A percentile compares a stretch with the other conserved stretches of the same genome.
Evolutionary conservation across 169 alveolate genomes (phyloP).

Genomic region (Eimeria tenella): DNA sequence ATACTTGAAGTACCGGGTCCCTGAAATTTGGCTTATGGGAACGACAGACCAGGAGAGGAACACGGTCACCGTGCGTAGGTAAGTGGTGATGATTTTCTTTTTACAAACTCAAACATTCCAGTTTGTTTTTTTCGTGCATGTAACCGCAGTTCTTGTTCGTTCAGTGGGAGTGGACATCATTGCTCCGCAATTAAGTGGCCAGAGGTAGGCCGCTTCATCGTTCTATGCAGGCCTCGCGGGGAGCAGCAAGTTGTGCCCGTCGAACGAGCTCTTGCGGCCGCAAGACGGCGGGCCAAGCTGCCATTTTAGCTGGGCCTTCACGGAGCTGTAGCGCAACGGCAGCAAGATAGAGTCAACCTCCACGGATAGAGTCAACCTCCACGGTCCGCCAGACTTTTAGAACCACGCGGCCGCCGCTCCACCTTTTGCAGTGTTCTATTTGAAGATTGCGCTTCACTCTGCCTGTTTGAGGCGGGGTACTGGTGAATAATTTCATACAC

Average conservation of each 20-base stretch:
- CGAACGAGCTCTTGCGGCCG: constrained; percentile 28
- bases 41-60: constrained; percentile 54
- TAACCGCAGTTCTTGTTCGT: neutral
- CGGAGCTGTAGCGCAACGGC: neutral
- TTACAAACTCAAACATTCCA: neutral
- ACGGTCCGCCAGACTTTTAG: neutral
- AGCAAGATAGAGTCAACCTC: neutral
- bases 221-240: constrained; percentile 21
- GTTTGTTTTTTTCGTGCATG: neutral
- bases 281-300: constrained; percentile 43
- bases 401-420: too few relatives aligned
- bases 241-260: constrained; percentile 15
- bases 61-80: constrained; percentile 66
- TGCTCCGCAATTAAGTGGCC: too few relatives aligned
- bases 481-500: too few relatives aligned
- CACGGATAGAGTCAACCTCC: neutral
- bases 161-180: too few relatives aligned
- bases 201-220: neutral
- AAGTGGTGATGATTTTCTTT: neutral
- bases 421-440: too few relatives aligned
- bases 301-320: constrained; percentile 12
- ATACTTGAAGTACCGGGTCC: constrained; percentile 22
- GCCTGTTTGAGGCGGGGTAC: too few relatives aligned
- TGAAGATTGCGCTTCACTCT: too few relatives aligned
- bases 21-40: constrained; percentile 51